Conservation (phyloP, 2,329 filamentous ascomycete species). For the Pseudodiploospora longispora region DNA sequence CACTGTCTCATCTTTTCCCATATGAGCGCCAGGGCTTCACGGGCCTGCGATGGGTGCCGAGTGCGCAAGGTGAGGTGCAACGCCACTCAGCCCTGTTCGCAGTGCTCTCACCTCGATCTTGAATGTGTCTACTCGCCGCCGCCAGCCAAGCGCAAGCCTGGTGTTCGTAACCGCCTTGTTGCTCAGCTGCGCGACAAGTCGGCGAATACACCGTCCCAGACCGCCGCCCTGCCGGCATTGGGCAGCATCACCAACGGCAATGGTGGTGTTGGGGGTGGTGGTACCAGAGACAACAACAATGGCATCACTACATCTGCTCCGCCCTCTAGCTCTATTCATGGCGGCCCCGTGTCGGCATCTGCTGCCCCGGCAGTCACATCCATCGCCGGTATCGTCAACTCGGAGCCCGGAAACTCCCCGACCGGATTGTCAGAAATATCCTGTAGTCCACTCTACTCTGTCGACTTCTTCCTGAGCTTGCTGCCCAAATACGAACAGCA, state of each 20-base stretch:
- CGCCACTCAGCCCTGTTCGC: conserved; percentile 24
- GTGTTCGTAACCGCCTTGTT: conserved; percentile 25
- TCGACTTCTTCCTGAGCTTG: conserved; percentile 25
- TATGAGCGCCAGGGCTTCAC: conserved; percentile 15
- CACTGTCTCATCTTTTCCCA: not conserved
- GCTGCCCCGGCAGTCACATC: conserved; percentile 13
- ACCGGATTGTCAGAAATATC: too few species aligned
- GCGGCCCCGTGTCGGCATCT: conserved; percentile 7
- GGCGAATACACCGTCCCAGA: not conserved
- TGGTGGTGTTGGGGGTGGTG: not conserved
- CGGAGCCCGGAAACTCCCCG: not conserved
- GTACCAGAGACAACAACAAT: not conserved
- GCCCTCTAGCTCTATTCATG: not conserved
- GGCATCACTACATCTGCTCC: conserved; percentile 1
- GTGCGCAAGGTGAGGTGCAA: conserved; percentile 31
- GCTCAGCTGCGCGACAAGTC: conserved; percentile 24
- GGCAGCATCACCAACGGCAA: not conserved
- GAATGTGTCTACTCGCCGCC: conserved; percentile 25
- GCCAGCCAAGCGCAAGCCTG: conserved; percentile 25
- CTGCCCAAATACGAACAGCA: conserved; percentile 25
- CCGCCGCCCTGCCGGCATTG: not conserved
- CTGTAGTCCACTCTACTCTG: conserved; percentile 11
- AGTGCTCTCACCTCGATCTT: conserved; percentile 27
- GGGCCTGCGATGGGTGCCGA: conserved; percentile 30
- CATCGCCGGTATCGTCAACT: conserved; percentile 18